Evolutionary conservation across 768 basidiomycete species (phyloP).

Genomic region (Rhodotorula babjevae): DNA sequence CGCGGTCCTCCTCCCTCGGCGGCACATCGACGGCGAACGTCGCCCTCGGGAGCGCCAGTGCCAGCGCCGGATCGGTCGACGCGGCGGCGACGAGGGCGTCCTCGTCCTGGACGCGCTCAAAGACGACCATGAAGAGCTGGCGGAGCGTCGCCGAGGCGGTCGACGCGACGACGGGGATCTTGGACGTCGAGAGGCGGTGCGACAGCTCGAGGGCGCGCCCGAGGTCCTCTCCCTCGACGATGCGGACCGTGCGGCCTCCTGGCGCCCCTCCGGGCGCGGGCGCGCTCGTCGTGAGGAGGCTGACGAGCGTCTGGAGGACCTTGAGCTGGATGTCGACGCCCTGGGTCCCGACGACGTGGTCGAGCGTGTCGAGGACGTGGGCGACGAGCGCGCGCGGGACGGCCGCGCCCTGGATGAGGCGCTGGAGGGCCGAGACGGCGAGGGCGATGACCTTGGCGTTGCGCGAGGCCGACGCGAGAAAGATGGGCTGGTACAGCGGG

Average conservation of each 20-base stretch:
- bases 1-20: slow-evolving; percentile 29
- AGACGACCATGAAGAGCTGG: slow-evolving; percentile 94
- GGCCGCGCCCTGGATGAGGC: slow-evolving; percentile 65
- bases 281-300: slow-evolving; percentile 55
- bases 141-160: slow-evolving; percentile 94
- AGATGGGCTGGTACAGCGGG: slow-evolving; percentile 73
- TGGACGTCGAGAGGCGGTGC: slow-evolving; percentile 90
- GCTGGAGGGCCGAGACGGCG: slow-evolving; percentile 81
- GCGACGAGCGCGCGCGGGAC: slow-evolving; percentile 56
- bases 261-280: not conserved
- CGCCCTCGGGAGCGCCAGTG: slow-evolving; percentile 3
- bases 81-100: slow-evolving; percentile 52
- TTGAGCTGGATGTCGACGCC: slow-evolving; percentile 96
- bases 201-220: slow-evolving; percentile 64
- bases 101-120: slow-evolving; percentile 85
- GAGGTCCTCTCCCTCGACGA: slow-evolving; percentile 69
- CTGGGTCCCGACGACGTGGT: slow-evolving; percentile 78
- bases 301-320: slow-evolving; percentile 74
- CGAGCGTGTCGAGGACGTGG: slow-evolving; percentile 74
- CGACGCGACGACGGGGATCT: slow-evolving; percentile 91
- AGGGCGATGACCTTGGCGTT: slow-evolving; percentile 92
- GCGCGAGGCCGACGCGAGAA: slow-evolving; percentile 89
- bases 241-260: not conserved
- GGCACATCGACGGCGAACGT: slow-evolving; percentile 31
- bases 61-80: not conserved